These are phyloP conservation scores for Scheffersomyces spartinae DNA, from an alignment of 805 yeast genomes.

Conservation along the genomic window DNA sequence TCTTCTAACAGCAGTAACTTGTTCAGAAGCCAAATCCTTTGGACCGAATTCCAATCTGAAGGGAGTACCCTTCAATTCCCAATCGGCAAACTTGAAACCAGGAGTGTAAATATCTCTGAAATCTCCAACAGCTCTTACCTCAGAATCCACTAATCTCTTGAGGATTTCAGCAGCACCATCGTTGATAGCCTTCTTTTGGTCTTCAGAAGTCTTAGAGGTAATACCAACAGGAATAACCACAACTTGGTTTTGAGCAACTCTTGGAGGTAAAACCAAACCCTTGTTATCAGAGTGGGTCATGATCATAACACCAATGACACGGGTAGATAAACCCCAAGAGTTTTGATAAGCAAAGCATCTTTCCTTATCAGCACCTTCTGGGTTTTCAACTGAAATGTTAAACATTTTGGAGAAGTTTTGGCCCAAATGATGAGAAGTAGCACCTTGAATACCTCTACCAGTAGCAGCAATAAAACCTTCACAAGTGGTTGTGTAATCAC, in stretches of 20 bases:
- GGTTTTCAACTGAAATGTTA: slow-evolving; percentile 89
- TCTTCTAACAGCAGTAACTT: slow-evolving; percentile 87
- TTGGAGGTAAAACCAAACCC: slow-evolving; percentile 96
- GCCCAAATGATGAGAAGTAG: slow-evolving; percentile 95
- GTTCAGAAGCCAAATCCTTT: slow-evolving; percentile 72
- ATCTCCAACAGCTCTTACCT: slow-evolving; percentile 73
- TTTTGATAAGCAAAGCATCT: slow-evolving; percentile 88
- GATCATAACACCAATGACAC: slow-evolving; percentile 98
- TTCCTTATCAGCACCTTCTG: slow-evolving; percentile 80
- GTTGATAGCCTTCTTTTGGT: slow-evolving; percentile 57
- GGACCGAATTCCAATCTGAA: slow-evolving; percentile 94
- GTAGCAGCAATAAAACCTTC: slow-evolving; percentile 98
- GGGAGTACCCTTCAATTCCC: slow-evolving; percentile 95
- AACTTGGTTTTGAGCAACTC: slow-evolving; percentile 87
- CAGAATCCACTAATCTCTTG: slow-evolving; percentile 42
- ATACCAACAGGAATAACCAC: slow-evolving; percentile 93
- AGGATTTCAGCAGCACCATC: slow-evolving; percentile 66
- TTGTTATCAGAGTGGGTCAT: slow-evolving; percentile 98
- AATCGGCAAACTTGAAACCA: slow-evolving; percentile 97
- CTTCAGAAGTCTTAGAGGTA: slow-evolving; percentile 74
- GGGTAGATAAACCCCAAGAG: slow-evolving; percentile 98
- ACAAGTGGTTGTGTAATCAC: slow-evolving; percentile 85
- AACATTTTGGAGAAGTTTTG: slow-evolving; percentile 99
- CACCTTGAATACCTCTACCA: slow-evolving; percentile 99
- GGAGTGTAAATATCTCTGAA: slow-evolving; percentile 92